Evolutionary conservation across 805 yeast species (phyloP), one percentile per base, ranked within the genome.

Genomic region (Cyberlindnera mrakii): DNA sequence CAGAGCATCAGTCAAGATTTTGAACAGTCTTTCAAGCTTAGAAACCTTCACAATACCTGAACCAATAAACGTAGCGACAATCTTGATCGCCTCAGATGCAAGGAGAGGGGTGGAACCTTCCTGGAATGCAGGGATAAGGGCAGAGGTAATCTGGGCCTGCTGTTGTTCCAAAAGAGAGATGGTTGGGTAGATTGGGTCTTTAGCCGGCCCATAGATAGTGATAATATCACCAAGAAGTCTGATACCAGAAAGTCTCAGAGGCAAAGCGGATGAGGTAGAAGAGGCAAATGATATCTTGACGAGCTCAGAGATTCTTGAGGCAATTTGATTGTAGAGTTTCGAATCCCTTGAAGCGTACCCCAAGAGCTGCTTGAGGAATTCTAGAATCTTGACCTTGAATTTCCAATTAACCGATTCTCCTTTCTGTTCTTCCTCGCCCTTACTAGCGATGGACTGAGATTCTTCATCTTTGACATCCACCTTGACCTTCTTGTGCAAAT

Each of bases 61-160:
- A 5, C 79, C 75, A 19, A 90, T 71, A 54, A 91, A 80, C 43
- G 80, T 80, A 0, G 96, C 89, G 31, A 85, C 78, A 2, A 89
- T 84, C 33, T 77, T 76, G 30, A 91, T 75, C 0, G 96, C 96
- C 41, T 75, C 76, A 18, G 85, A 76, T 1, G 91, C 89, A 1
- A 88, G 73, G 31, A 75, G 74, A 1, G 95, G 78, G 11, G 83
- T 80, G 44, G 89, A 81, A 16, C 81, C 90, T 3, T 74, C 67
- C 30, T 74, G 74, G 64, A 93, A 91, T 10, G 95, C 87, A 0
- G 97, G 96, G 39, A 88, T 75, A 43, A 91, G 70, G 0, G 98
- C 95, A 45, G 96, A 82, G 9, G 86, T 82, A 9, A 93, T 86
- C 53, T 88, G 96, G 0, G 98, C 98, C 55, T 93, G 96, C 55